Base-by-base conservation (phyloP, 331 rosid species). In the Erythrophleum ivorense region DNA sequence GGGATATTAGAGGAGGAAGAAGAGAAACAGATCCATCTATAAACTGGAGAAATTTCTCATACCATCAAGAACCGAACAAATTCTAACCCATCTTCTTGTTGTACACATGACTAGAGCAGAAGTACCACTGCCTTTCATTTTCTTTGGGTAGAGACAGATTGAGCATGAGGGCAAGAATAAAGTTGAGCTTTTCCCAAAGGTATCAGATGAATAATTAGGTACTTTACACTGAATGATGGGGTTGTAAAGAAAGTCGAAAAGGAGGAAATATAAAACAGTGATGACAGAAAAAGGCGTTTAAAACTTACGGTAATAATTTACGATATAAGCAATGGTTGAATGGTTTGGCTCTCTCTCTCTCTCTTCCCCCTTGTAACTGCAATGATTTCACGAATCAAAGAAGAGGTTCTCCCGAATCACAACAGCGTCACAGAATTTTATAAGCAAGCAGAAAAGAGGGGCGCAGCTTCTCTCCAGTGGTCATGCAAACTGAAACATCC, bases 151-250 rank as follows among this genome's bases (percentile, higher is more conserved):
- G 52, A 64, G 71, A 53, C 24, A 62, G 70, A 69, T 49, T 57
- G 67, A 50, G 57, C n/a, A 2, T 29, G 59, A 7, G 49, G 43
- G 38, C 18, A 76, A 73, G 46, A 82, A 82, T 82, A 73, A 12
- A 48, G 41, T 14, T 6, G 7, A n/a, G 5, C 43, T 41, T 64
- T 79, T 82, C 50, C 60, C 21, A 54, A 45, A 48, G 78, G 24
- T 16, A 73, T 57, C 2, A 63, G 62, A 71, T 33, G 78, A 72
- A 82, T 80, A 66, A 83, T 85, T 73, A 72, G 46, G 16, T 21
- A 67, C 90, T 85, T 85, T 80, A 79, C 29, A 18, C 52, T 31
- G 74, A 66, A 72, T 73, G 69, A 84, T 79, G 78, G 77, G 83
- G 65, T 80, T 77, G 57, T 59, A 48, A 14, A 41, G 19, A 52